A percentile compares a stretch with the other conserved stretches of the same genome.
Evolutionary conservation across 805 yeast species (phyloP).

Genomic region (Dipodascopsis uninucleata): DNA sequence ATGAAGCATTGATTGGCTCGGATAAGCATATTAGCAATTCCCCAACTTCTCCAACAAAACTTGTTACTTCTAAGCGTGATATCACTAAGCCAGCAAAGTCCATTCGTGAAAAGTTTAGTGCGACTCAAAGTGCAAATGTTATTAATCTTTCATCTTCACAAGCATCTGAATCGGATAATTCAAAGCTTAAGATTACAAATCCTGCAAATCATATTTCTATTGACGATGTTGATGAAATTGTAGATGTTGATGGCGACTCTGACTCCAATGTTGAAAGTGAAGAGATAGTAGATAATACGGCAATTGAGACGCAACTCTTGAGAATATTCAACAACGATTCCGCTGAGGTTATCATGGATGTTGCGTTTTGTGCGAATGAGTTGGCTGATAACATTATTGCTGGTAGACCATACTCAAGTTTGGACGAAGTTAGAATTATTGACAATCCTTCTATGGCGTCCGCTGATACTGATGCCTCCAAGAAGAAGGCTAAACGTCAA

Average conservation of each 20-base stretch:
- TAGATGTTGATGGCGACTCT: constrained; percentile 12
- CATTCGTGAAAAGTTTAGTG: constrained; percentile 38
- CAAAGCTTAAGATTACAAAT: too few species aligned
- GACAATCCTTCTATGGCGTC: too few species aligned
- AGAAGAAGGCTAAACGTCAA: constrained; percentile 34
- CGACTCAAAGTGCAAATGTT: constrained; percentile 10
- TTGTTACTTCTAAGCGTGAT: constrained; percentile 33
- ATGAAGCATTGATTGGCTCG: constrained; percentile 17
- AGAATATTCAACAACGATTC: constrained; percentile 77
- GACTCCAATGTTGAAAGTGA: constrained; percentile 37
- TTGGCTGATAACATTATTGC: constrained; percentile 62
- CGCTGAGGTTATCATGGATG: constrained; percentile 70
- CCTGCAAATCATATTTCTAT: constrained; percentile 2
- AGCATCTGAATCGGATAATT: constrained; percentile 6
- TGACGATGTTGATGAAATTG: constrained; percentile 5
- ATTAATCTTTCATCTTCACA: constrained; percentile 11
- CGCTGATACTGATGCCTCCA: constrained; percentile 27
- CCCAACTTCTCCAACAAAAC: constrained; percentile 4
- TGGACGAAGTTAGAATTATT: constrained; percentile 57
- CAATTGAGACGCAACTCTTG: constrained; percentile 52
- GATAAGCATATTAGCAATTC: neutral
- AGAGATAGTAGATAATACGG: constrained; percentile 45
- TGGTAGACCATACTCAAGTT: constrained; percentile 63
- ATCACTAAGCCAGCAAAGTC: constrained; percentile 33
- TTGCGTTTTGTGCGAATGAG: constrained; percentile 64